These are phyloP conservation scores for Venturia nashicola DNA, from an alignment of 2,329 filamentous ascomycete species.

Conservation along the genomic window DNA sequence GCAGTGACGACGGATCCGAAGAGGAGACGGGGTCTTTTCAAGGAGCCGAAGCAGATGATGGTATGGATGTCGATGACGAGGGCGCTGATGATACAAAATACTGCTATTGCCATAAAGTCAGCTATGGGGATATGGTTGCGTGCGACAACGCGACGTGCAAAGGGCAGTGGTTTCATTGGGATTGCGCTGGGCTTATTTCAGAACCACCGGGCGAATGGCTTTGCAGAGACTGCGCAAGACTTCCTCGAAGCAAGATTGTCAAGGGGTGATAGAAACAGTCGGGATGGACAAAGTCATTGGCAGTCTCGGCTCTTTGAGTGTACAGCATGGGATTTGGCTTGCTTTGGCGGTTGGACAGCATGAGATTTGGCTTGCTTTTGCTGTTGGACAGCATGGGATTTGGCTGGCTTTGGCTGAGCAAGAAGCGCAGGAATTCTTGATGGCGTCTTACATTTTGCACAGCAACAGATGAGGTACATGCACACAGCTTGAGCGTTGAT, in stretches of 20 bases:
- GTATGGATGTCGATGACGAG: conserved; percentile 54
- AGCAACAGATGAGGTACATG: not conserved
- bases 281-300: no score
- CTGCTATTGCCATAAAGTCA: conserved; percentile 71
- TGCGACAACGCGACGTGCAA: conserved; percentile 75
- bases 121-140: conserved; percentile 79
- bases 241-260: conserved; percentile 8
- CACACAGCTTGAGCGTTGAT: not conserved
- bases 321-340: not conserved
- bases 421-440: not conserved
- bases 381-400: not conserved
- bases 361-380: not conserved
- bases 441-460: not conserved
- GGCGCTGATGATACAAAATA: conserved; percentile 66
- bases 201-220: conserved; percentile 39
- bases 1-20: conserved; percentile 42
- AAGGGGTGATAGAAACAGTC: not conserved
- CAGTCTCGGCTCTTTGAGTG: no score
- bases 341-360: no score
- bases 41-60: conserved; percentile 38
- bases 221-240: conserved; percentile 23
- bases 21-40: conserved; percentile 9
- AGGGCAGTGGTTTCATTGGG: conserved; percentile 84
- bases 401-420: not conserved
- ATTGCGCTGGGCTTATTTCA: conserved; percentile 37